Evolutionary conservation across 192 early-diverging fungal genomes (phyloP).

Genomic region (Lunasporangiospora selenospora): DNA sequence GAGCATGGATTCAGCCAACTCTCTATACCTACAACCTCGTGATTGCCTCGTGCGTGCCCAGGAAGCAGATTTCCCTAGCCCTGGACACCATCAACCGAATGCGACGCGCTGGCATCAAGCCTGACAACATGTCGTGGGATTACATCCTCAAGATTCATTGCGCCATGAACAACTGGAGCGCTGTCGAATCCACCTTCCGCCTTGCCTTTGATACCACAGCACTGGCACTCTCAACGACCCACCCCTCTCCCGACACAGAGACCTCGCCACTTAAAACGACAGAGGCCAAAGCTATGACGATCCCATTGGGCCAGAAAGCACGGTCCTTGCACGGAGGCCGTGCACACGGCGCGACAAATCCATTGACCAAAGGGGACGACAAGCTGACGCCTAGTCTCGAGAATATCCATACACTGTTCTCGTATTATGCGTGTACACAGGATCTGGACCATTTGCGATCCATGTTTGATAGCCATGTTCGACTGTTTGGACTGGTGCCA

Average conservation of each 20-base stretch:
- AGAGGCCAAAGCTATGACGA: conserved; percentile 5
- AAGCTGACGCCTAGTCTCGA: conserved; percentile 24
- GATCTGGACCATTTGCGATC: conserved; percentile 34
- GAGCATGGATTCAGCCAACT: conserved; percentile 15
- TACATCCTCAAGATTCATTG: conserved; percentile 36
- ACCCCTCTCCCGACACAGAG: no score
- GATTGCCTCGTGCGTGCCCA: conserved; percentile 28
- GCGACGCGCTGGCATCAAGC: conserved; percentile 32
- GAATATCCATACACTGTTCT: conserved; percentile 43
- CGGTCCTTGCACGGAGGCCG: conserved; percentile 30
- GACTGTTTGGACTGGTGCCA: conserved; percentile 38
- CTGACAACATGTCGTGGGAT: conserved; percentile 43
- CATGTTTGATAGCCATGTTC: conserved; percentile 44
- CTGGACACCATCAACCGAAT: conserved; percentile 26
- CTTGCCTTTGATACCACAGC: conserved; percentile 19
- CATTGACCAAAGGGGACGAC: conserved; percentile 3
- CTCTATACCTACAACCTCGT: conserved; percentile 36
- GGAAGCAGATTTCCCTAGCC: conserved; percentile 34
- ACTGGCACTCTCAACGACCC: no score
- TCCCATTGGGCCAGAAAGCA: conserved; percentile 31
- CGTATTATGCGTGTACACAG: conserved; percentile 41
- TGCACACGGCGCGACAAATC: no score
- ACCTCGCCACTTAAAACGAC: background rate
- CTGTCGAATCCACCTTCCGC: conserved; percentile 29
- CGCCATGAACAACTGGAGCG: conserved; percentile 30